phyloP scores from a whole-genome alignment of 2,329 filamentous ascomycete species.

The Alternaria hordeiaustralica region DNA sequence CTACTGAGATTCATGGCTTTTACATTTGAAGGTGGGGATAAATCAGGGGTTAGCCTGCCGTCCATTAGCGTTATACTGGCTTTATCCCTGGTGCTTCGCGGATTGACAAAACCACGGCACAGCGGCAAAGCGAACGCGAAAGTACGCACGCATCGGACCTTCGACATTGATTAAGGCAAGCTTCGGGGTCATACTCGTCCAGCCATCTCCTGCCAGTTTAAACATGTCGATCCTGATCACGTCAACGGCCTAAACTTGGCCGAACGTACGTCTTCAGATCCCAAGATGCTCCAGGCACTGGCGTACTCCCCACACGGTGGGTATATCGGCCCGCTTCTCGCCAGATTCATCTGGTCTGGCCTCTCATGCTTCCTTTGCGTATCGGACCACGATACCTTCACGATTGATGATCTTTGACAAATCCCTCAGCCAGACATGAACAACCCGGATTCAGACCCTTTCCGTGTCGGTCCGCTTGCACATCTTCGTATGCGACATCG shows the following conservation, averaged over 20 bases:
- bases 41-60: neutral
- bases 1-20: neutral
- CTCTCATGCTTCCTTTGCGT: neutral
- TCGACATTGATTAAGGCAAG: neutral
- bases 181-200: neutral
- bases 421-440: neutral
- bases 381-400: neutral
- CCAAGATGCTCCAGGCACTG: neutral
- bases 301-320: neutral
- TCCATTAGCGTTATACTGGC: neutral
- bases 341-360: neutral
- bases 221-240: neutral
- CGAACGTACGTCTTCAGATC: neutral
- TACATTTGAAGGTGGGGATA: neutral
- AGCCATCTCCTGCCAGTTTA: neutral
- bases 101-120: neutral
- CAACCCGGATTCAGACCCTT: neutral
- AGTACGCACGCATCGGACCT: neutral
- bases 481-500: constrained; percentile 16
- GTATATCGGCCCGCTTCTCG: neutral
- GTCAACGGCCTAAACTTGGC: neutral
- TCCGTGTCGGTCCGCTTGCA: constrained; percentile 15
- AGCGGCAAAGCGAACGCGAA: neutral
- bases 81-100: neutral
- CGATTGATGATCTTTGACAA: constrained; percentile 1